These are phyloP conservation scores for Torulaspora pretoriensis DNA, from an alignment of 1,139 yeast genomes.

Conservation along the genomic window DNA sequence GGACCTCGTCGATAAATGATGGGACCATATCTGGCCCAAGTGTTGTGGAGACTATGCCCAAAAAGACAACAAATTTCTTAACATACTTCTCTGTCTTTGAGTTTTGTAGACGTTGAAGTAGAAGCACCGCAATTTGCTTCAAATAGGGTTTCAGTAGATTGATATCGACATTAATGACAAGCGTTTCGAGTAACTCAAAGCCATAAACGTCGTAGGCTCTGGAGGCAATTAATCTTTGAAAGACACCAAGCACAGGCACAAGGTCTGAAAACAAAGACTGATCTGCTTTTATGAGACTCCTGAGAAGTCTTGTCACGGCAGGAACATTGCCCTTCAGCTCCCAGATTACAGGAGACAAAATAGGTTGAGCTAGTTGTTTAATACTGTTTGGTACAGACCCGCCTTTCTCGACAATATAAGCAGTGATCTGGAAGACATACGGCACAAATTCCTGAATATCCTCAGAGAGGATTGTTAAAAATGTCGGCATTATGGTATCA, in stretches of 20 bases:
- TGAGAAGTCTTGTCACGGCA: slow-evolving; percentile 76
- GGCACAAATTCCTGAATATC: slow-evolving; percentile 96
- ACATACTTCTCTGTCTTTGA: slow-evolving; percentile 80
- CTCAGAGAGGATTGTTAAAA: slow-evolving; percentile 63
- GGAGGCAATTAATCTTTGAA: slow-evolving; percentile 86
- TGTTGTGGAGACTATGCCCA: slow-evolving; percentile 46
- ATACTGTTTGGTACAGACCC: slow-evolving; percentile 58
- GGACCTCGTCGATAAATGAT: slow-evolving; percentile 41
- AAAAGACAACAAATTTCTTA: slow-evolving; percentile 63
- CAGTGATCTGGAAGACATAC: slow-evolving; percentile 81
- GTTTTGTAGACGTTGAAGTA: slow-evolving; percentile 74
- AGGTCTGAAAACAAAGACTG: slow-evolving; percentile 50
- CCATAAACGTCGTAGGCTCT: slow-evolving; percentile 77
- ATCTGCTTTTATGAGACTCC: slow-evolving; percentile 66
- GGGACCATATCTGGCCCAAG: slow-evolving; percentile 42
- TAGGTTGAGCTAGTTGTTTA: slow-evolving; percentile 66
- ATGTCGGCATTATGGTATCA: slow-evolving; percentile 58
- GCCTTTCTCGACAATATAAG: slow-evolving; percentile 62
- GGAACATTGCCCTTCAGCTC: slow-evolving; percentile 91
- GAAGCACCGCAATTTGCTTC: slow-evolving; percentile 67
- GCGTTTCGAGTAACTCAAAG: slow-evolving; percentile 73
- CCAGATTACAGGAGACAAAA: slow-evolving; percentile 88
- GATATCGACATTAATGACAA: slow-evolving; percentile 57
- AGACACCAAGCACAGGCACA: slow-evolving; percentile 89
- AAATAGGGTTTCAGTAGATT: slow-evolving; percentile 50